These are phyloP conservation scores for Vickermania spadyakhi DNA, from an alignment of 208 protist species.

Conservation along the genomic window DNA sequence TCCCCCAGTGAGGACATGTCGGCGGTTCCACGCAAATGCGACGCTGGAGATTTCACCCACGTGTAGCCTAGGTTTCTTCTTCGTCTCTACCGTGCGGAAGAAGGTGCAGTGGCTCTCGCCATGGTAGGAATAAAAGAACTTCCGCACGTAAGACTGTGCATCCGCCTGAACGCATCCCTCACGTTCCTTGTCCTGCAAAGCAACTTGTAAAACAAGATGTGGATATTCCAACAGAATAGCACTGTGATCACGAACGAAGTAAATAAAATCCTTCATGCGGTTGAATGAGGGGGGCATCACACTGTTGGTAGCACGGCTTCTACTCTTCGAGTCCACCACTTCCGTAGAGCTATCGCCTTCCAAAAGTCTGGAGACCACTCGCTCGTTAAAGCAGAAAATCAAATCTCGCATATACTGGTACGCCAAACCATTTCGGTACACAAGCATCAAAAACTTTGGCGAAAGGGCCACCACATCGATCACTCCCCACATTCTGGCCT, in stretches of 20 bases:
- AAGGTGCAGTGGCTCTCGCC: not conserved
- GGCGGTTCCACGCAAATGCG: constrained; percentile 27
- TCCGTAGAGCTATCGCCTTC: not conserved
- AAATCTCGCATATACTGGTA: constrained; percentile 66
- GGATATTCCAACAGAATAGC: constrained; percentile 36
- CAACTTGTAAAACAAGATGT: constrained; percentile 37
- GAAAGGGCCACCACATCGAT: constrained; percentile 53
- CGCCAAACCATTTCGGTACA: constrained; percentile 41
- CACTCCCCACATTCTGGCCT: constrained; percentile 22
- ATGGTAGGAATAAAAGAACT: constrained; percentile 1
- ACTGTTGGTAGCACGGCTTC: not conserved
- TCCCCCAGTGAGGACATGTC: constrained; percentile 35
- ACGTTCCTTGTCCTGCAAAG: constrained; percentile 25
- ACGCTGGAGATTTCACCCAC: constrained; percentile 27
- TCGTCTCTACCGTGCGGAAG: constrained; percentile 12
- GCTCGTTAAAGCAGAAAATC: constrained; percentile 51
- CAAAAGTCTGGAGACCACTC: constrained; percentile 4
- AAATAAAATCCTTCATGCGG: constrained; percentile 59
- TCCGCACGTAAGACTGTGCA: constrained; percentile 12
- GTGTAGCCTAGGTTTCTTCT: constrained; percentile 19
- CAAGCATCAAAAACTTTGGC: constrained; percentile 45
- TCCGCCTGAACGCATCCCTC: constrained; percentile 16
- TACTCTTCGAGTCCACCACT: not conserved
- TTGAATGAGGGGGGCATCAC: constrained; percentile 8
- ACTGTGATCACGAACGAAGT: constrained; percentile 60